Evolutionary conservation across 768 basidiomycete genomes (phyloP).

Genomic region (Coprinopsis marcescibilis): DNA sequence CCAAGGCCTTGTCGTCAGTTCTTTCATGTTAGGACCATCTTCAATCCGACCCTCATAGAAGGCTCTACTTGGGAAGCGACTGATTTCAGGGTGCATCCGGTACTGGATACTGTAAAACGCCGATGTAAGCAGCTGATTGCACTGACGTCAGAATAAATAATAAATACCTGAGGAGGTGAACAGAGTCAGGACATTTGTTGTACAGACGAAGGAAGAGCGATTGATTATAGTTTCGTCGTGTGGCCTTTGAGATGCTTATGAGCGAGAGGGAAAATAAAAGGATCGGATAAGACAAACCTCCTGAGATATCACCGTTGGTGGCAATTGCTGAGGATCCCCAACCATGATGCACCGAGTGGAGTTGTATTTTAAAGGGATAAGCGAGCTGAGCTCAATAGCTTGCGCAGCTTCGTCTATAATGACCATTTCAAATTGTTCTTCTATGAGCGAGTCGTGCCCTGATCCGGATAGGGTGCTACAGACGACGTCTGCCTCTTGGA

Average conservation of each 20-base stretch:
- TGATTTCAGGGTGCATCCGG: conserved; percentile 98
- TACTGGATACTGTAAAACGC: conserved; percentile 81
- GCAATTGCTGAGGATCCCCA: conserved; percentile 94
- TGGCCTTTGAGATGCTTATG: conserved; percentile 41
- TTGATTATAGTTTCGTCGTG: conserved; percentile 74
- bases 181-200: conserved; percentile 69
- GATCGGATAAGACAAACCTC: conserved; percentile 24
- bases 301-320: conserved; percentile 68
- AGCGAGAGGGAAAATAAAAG: background rate
- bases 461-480: conserved; percentile 92
- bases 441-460: conserved; percentile 80
- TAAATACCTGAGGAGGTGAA: conserved; percentile 81
- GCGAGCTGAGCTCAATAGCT: conserved; percentile 87
- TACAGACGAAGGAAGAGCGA: conserved; percentile 91
- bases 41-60: conserved; percentile 79
- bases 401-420: conserved; percentile 99
- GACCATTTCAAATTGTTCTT: conserved; percentile 88
- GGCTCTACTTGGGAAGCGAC: conserved; percentile 75
- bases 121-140: background rate
- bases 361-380: conserved; percentile 91
- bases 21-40: conserved; percentile 87
- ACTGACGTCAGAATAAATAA: background rate
- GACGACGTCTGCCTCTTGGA: conserved; percentile 87
- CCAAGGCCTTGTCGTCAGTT: conserved; percentile 82
- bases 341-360: conserved; percentile 87